Conservation (phyloP, 805 yeast species). For the Ogataea populi-albae region DNA sequence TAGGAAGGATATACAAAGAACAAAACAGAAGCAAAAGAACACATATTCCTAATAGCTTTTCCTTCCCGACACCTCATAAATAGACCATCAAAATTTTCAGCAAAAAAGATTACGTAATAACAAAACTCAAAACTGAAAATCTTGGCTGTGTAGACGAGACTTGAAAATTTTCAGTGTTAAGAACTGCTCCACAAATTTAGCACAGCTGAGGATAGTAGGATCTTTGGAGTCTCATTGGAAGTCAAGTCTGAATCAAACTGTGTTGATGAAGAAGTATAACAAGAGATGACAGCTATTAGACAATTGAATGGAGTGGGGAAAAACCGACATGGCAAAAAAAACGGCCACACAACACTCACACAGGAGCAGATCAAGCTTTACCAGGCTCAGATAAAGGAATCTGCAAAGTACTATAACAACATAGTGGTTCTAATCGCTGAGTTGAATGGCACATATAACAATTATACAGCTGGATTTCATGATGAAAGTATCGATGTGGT, state of each 20-base stretch:
- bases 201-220: too few species aligned
- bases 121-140: too few species aligned
- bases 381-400: slow-evolving; percentile 34
- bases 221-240: too few species aligned
- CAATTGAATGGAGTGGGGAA: background rate
- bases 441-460: slow-evolving; percentile 26
- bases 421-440: slow-evolving; percentile 46
- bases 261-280: slow-evolving; percentile 5
- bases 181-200: too few species aligned
- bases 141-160: too few species aligned
- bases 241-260: too few species aligned
- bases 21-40: slow-evolving; percentile 3
- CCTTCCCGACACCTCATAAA: too few species aligned
- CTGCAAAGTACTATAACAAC: slow-evolving; percentile 54
- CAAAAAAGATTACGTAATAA: too few species aligned
- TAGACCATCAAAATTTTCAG: slow-evolving; percentile 8
- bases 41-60: too few species aligned
- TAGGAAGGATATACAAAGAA: slow-evolving; percentile 59
- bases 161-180: too few species aligned
- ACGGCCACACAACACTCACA: too few species aligned
- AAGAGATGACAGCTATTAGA: background rate
- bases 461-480: slow-evolving; percentile 17
- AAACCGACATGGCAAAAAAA: too few species aligned
- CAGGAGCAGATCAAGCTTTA: slow-evolving; percentile 26
- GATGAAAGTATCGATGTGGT: slow-evolving; percentile 22